phyloP scores from a whole-genome alignment of 257 asterid species.

The Scutellaria baicalensis region DNA sequence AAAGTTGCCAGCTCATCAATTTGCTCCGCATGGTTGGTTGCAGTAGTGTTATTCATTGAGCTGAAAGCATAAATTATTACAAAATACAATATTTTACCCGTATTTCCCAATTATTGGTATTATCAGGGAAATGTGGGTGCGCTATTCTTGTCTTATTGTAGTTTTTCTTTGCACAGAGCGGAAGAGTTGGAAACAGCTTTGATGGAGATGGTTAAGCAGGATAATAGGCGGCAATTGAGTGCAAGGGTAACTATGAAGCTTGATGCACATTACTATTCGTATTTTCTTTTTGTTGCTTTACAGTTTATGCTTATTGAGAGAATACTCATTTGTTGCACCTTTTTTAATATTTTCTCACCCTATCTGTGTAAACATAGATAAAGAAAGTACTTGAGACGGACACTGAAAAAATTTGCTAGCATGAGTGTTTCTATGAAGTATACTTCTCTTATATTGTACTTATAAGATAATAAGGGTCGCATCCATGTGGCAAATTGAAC shows the following conservation, averaged over 20 bases:
- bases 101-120: neutral
- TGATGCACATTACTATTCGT: neutral
- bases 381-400: neutral
- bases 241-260: conserved; percentile 49
- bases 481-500: neutral
- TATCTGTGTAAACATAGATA: neutral
- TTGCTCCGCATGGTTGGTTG: too few species aligned
- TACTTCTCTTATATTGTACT: neutral
- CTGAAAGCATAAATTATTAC: too few species aligned
- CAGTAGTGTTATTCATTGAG: too few species aligned
- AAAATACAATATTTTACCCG: neutral
- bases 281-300: neutral
- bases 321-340: neutral
- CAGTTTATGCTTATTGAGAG: conserved; percentile 3
- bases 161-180: conserved; percentile 54
- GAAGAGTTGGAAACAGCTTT: conserved; percentile 93
- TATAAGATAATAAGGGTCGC: neutral
- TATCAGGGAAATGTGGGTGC: neutral
- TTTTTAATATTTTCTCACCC: neutral
- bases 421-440: neutral
- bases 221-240: conserved; percentile 80
- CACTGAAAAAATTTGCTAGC: neutral
- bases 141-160: neutral
- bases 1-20: neutral
- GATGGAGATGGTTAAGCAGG: conserved; percentile 97